phyloP scores from a whole-genome alignment of 768 basidiomycete genomes.

The Nevesoporus exiguus region DNA sequence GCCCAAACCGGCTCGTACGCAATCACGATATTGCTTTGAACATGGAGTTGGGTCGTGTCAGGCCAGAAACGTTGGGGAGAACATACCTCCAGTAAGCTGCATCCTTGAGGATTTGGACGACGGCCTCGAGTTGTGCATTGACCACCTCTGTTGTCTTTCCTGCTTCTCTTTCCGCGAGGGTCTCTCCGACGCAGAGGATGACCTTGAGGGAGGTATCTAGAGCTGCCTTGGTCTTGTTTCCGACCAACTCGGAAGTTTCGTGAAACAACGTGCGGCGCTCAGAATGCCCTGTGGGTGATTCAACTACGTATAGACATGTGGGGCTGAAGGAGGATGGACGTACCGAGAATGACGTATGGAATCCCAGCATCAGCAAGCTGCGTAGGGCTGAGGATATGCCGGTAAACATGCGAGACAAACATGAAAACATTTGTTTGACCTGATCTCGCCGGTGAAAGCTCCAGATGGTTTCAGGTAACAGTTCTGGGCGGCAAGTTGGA shows the following conservation, averaged over 20 bases:
- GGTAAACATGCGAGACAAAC: not conserved
- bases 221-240: conserved; percentile 82
- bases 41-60: not conserved
- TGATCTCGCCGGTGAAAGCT: conserved; percentile 97
- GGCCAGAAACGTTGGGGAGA: not conserved
- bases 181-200: conserved; percentile 96
- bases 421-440: conserved; percentile 41
- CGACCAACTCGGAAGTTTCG: conserved; percentile 81
- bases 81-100: conserved; percentile 76
- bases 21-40: conserved; percentile 77
- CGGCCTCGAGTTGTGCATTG: conserved; percentile 76
- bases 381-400: conserved; percentile 47
- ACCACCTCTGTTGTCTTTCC: conserved; percentile 77
- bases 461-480: conserved; percentile 79
- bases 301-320: not conserved
- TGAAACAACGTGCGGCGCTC: conserved; percentile 93
- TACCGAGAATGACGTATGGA: conserved; percentile 89
- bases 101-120: conserved; percentile 53
- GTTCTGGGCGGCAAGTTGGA: conserved; percentile 90
- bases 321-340: conserved; percentile 8
- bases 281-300: conserved; percentile 69
- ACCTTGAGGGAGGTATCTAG: conserved; percentile 73
- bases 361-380: conserved; percentile 87
- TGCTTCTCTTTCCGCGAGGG: conserved; percentile 80
- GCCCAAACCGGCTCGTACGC: conserved; percentile 99